A percentile compares a stretch with the other conserved stretches of the same genome.
Conservation (phyloP, 768 basidiomycete species). For the Macrolepiota dolichaula region DNA sequence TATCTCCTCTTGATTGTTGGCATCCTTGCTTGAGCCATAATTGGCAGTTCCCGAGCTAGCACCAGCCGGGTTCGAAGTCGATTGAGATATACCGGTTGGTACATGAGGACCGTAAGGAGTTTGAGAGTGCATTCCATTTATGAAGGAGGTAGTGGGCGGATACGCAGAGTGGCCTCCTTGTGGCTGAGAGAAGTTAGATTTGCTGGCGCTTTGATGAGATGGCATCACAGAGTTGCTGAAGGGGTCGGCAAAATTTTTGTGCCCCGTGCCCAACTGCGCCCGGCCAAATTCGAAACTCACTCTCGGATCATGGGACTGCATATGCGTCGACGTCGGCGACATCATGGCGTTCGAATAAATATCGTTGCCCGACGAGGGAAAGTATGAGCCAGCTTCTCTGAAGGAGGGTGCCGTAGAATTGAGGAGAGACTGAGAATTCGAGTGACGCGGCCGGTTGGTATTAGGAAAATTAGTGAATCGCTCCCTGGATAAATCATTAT, state of each 20-base stretch:
- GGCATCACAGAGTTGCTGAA: slow-evolving; percentile 21
- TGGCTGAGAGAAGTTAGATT: slow-evolving; percentile 21
- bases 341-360: slow-evolving; percentile 33
- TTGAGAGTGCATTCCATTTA: slow-evolving; percentile 52
- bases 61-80: slow-evolving; percentile 18
- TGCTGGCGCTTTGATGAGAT: slow-evolving; percentile 20
- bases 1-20: slow-evolving; percentile 72
- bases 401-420: slow-evolving; percentile 27
- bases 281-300: slow-evolving; percentile 31
- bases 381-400: slow-evolving; percentile 31
- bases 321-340: slow-evolving; percentile 36
- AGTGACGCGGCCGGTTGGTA: slow-evolving; percentile 39
- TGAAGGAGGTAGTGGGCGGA: slow-evolving; percentile 20
- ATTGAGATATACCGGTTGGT: slow-evolving; percentile 29
- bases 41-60: slow-evolving; percentile 24
- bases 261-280: slow-evolving; percentile 22
- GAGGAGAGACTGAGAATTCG: slow-evolving; percentile 29
- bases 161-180: slow-evolving; percentile 28
- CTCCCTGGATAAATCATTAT: slow-evolving; percentile 25
- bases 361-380: slow-evolving; percentile 27
- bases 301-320: slow-evolving; percentile 34
- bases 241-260: slow-evolving; percentile 29
- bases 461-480: slow-evolving; percentile 39
- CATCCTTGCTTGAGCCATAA: slow-evolving; percentile 23
- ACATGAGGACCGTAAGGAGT: slow-evolving; percentile 75